phyloP scores from a whole-genome alignment of 306 rosid genomes.

The Corylus heterophylla region DNA sequence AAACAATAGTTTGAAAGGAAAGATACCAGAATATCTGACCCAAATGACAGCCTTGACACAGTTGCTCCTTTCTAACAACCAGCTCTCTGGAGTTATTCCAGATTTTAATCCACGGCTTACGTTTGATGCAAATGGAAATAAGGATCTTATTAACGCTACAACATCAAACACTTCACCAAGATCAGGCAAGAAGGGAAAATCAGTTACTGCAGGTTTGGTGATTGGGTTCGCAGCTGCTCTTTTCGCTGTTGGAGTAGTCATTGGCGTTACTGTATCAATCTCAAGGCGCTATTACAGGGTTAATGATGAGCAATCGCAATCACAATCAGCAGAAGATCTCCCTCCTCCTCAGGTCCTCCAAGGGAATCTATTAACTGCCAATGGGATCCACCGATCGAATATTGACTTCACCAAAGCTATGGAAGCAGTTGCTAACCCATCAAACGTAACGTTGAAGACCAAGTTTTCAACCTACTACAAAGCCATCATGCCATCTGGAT shows the following conservation, averaged over 20 bases:
- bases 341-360: slow-evolving; percentile 49
- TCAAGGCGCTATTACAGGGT: slow-evolving; percentile 49
- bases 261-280: slow-evolving; percentile 36
- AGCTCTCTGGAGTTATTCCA: slow-evolving; percentile 55
- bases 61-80: slow-evolving; percentile 56
- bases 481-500: slow-evolving; percentile 72
- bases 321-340: slow-evolving; percentile 39
- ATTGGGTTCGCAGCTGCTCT: slow-evolving; percentile 53
- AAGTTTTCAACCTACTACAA: slow-evolving; percentile 82
- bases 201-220: slow-evolving; percentile 39
- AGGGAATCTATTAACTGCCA: slow-evolving; percentile 56
- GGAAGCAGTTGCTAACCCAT: slow-evolving; percentile 58
- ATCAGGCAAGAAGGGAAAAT: slow-evolving; percentile 28
- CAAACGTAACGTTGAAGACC: slow-evolving; percentile 65
- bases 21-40: slow-evolving; percentile 40
- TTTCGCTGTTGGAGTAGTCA: slow-evolving; percentile 39
- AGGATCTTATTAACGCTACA: background rate
- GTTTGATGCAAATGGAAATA: slow-evolving; percentile 35
- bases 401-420: slow-evolving; percentile 74
- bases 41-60: slow-evolving; percentile 42
- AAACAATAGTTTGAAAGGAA: slow-evolving; percentile 62
- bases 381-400: slow-evolving; percentile 68
- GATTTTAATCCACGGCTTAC: background rate
- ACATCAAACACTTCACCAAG: background rate
- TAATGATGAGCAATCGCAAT: slow-evolving; percentile 39